These are phyloP conservation scores for Gracilariopsis chorda DNA, from an alignment of 23 red algal species.

Conservation along the genomic window DNA sequence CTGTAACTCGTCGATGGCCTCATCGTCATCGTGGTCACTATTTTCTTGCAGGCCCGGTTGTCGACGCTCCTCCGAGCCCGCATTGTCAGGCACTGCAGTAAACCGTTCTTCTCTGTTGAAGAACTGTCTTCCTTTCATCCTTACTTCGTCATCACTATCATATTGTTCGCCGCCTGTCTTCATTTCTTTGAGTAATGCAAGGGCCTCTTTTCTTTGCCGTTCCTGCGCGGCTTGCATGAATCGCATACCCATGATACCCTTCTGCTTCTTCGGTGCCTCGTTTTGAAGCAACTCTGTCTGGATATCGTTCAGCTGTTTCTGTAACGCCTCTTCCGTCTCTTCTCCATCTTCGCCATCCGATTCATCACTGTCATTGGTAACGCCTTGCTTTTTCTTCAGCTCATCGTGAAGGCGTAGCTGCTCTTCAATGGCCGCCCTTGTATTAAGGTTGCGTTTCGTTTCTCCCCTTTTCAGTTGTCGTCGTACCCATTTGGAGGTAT, in stretches of 20 bases:
- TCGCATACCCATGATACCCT: constrained; percentile 55
- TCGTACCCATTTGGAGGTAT: constrained; percentile 78
- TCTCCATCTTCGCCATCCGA: constrained; percentile 21
- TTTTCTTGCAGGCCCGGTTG: neutral
- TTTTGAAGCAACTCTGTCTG: neutral
- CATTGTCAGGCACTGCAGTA: neutral
- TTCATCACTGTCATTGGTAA: constrained; percentile 11
- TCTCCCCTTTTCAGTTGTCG: constrained; percentile 65
- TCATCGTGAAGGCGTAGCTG: constrained; percentile 64
- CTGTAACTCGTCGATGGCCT: neutral
- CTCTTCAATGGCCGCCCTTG: constrained; percentile 72
- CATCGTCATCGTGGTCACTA: neutral
- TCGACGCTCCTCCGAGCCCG: neutral
- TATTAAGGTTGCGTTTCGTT: constrained; percentile 20
- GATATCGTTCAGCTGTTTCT: constrained; percentile 16
- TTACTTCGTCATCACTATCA: constrained; percentile 23
- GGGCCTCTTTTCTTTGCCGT: constrained; percentile 44
- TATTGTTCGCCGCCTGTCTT: neutral
- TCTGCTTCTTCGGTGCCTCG: neutral
- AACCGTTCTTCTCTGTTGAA: neutral
- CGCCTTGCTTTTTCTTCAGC: constrained; percentile 36
- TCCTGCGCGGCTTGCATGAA: constrained; percentile 82
- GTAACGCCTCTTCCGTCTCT: constrained; percentile 3
- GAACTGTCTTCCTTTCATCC: neutral
- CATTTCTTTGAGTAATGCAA: constrained; percentile 56